Evolutionary conservation across 2,329 filamentous ascomycete genomes (phyloP).

Genomic region (Penicillium sp.): DNA sequence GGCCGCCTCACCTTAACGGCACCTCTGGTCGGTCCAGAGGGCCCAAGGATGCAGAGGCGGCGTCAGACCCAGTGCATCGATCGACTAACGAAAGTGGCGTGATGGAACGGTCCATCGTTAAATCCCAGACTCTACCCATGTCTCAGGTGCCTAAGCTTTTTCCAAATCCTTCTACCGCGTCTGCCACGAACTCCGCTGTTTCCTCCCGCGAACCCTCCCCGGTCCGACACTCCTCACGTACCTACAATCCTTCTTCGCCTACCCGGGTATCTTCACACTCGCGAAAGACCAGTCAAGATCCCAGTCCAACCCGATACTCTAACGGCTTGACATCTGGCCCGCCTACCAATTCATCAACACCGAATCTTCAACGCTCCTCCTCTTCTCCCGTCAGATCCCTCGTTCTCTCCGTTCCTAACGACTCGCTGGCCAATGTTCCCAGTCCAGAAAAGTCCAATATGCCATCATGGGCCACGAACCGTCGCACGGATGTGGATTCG

Average conservation of each 20-base stretch:
- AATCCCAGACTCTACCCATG: conserved; percentile 28
- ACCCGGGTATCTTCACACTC: conserved; percentile 51
- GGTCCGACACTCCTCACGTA: conserved; percentile 32
- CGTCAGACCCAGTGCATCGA: conserved; percentile 26
- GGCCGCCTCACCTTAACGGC: conserved; percentile 35
- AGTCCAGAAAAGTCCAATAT: conserved; percentile 62
- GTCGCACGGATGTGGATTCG: conserved; percentile 31
- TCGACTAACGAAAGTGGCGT: conserved; percentile 31
- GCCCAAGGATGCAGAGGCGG: conserved; percentile 27
- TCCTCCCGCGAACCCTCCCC: conserved; percentile 53
- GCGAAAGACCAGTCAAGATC: conserved; percentile 66
- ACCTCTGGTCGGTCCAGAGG: conserved; percentile 30
- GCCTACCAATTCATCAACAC: conserved; percentile 55
- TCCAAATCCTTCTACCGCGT: conserved; percentile 30
- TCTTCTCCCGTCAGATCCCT: conserved; percentile 67
- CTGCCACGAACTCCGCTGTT: conserved; percentile 45
- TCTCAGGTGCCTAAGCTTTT: conserved; percentile 36
- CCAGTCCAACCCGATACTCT: conserved; percentile 56
- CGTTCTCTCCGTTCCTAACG: conserved; percentile 60
- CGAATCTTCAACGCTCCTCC: conserved; percentile 64
- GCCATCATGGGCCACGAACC: conserved; percentile 34
- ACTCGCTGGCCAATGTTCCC: conserved; percentile 60
- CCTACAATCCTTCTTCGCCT: conserved; percentile 31
- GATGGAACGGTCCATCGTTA: conserved; percentile 29
- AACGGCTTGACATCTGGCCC: conserved; percentile 40